Evolutionary conservation across 495 filamentous ascomycete species (phyloP).

Genomic region (Xylaria bambusicola): DNA sequence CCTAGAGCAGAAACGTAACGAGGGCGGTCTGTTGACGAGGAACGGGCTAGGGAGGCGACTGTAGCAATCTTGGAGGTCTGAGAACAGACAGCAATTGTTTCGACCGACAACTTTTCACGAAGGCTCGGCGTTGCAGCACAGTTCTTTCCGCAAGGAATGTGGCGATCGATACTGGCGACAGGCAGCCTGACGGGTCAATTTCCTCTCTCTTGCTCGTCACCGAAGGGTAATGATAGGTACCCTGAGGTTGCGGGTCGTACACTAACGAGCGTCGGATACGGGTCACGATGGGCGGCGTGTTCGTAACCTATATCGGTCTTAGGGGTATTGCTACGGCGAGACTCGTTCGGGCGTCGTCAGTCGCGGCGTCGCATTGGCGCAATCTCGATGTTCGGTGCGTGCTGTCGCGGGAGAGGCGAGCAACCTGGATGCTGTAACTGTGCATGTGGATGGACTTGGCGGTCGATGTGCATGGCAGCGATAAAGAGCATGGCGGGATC

Average conservation of each 20-base stretch:
- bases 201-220: neutral
- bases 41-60: neutral
- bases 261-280: slow-evolving; percentile 10
- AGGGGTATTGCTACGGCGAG: neutral
- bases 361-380: neutral
- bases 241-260: neutral
- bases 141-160: too few relatives aligned
- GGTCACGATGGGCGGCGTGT: neutral
- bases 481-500: neutral
- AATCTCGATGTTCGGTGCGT: neutral
- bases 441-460: slow-evolving; percentile 15
- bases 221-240: neutral
- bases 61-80: neutral
- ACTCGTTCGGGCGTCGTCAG: neutral
- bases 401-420: slow-evolving; percentile 5
- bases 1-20: slow-evolving; percentile 12
- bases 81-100: neutral
- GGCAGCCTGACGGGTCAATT: neutral
- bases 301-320: neutral
- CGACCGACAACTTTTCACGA: too few relatives aligned
- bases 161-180: too few relatives aligned
- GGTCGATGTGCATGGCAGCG: neutral
- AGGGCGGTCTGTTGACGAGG: neutral
- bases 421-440: neutral
- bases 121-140: too few relatives aligned